phyloP scores from a whole-genome alignment of 768 basidiomycete species.

The Psilocybe cubensis region DNA sequence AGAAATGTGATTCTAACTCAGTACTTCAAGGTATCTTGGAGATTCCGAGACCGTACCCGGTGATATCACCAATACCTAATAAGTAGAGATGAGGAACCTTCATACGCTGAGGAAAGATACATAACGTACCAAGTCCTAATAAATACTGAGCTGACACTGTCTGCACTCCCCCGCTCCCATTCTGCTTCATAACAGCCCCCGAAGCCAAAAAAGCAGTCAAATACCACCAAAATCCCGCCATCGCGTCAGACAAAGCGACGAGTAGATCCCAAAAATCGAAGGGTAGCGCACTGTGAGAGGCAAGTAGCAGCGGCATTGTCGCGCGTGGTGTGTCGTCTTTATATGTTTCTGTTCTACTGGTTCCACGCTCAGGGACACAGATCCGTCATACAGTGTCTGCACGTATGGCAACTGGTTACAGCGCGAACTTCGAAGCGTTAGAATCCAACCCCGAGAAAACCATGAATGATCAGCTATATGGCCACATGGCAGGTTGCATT shows the following conservation, averaged over 20 bases:
- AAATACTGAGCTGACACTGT: slow-evolving; percentile 50
- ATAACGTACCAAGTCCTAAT: slow-evolving; percentile 56
- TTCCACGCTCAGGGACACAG: not conserved
- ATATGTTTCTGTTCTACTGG: not conserved
- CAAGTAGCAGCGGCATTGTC: slow-evolving; percentile 34
- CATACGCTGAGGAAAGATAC: not conserved
- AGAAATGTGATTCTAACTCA: slow-evolving; percentile 2
- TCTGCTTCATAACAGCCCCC: slow-evolving; percentile 31
- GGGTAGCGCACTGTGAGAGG: slow-evolving; percentile 37
- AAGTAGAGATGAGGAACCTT: not conserved
- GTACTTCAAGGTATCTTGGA: slow-evolving; percentile 82
- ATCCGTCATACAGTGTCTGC: not conserved
- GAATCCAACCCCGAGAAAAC: not conserved
- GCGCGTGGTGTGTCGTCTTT: too few relatives aligned
- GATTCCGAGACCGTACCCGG: slow-evolving; percentile 49
- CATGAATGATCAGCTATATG: slow-evolving; percentile 1
- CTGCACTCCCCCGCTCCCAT: slow-evolving; percentile 31
- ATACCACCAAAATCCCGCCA: slow-evolving; percentile 44
- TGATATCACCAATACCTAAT: slow-evolving; percentile 77
- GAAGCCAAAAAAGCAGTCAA: slow-evolving; percentile 46
- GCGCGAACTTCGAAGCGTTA: not conserved
- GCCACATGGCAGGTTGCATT: not conserved
- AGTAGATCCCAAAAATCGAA: slow-evolving; percentile 41
- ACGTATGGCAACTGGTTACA: too few relatives aligned
- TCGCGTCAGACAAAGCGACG: slow-evolving; percentile 37